Percentiles rank a stretch among this genome's conserved stretches.
Conservation (phyloP, 2,329 filamentous ascomycete genomes). For the Hymenoscyphus scutula region DNA sequence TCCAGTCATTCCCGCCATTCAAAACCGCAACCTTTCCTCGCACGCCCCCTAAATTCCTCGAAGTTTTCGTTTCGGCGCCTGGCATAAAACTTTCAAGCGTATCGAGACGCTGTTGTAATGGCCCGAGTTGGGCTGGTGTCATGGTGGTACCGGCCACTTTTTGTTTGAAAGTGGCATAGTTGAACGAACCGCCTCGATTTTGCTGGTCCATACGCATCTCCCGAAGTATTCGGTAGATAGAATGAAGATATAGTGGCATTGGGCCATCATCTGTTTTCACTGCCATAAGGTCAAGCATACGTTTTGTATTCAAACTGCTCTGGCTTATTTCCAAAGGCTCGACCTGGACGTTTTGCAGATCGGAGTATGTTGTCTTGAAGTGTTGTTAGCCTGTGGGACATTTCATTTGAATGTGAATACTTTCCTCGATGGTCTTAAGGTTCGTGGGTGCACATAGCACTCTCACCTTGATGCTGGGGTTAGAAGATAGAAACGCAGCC, state of each 20-base stretch:
- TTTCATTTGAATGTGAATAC: background rate
- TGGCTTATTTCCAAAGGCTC: conserved; percentile 46
- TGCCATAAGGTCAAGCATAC: conserved; percentile 56
- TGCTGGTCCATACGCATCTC: conserved; percentile 46
- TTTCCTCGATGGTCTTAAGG: conserved; percentile 39
- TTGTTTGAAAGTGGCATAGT: conserved; percentile 45
- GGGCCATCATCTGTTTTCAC: conserved; percentile 40
- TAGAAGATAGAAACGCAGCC: conserved; percentile 52
- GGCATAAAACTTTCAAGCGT: conserved; percentile 64
- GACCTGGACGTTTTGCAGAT: conserved; percentile 43
- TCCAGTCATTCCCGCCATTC: conserved; percentile 26
- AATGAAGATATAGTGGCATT: conserved; percentile 51
- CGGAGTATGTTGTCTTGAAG: conserved; percentile 37
- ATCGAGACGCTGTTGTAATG: conserved; percentile 59
- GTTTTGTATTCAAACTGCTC: conserved; percentile 48
- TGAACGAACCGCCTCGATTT: conserved; percentile 37
- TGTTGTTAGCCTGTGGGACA: background rate
- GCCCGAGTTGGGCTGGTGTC: conserved; percentile 47
- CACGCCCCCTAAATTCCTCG: no score
- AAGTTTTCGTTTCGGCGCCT: conserved; percentile 13
- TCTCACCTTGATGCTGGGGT: conserved; percentile 44
- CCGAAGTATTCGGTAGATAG: conserved; percentile 48
- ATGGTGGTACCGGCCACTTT: conserved; percentile 41
- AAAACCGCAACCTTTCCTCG: background rate
- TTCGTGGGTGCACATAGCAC: conserved; percentile 53